Evolutionary conservation across 176 grass and related monocot species (phyloP), one percentile per base, ranked within the genome.

Genomic region (Chloris gayana): DNA sequence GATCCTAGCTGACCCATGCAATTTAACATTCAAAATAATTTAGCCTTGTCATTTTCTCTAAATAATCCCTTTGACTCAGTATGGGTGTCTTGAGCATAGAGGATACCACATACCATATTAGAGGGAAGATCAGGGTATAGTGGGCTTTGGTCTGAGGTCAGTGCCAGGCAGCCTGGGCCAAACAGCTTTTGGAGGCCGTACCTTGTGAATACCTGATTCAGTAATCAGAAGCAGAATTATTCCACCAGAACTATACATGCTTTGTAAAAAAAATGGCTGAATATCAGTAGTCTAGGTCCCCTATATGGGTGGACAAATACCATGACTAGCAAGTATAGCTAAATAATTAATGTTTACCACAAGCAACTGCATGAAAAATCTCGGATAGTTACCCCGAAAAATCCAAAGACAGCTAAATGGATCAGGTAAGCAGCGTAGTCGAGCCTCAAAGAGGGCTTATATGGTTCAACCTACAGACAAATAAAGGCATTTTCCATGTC

Each of bases 101-200:
- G 68, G 76, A 79, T 51, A 68, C 9, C 5, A 65, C 67, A 79
- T 86, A 98, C 96, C 81, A 95, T 93, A 76, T 98, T 98, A 33
- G 96, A 98, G 14, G 92, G 92, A 74, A 98, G 90, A 84, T 98
- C 96, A 82, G 89, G 92, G 72, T 95, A 98, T 14, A 98, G 73
- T 11, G 86, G 86, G 50, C 84, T 91, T 70, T 92, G 73, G 39
- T 93, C 87, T 75, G 90, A 92, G 38, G 92, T 93, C 31, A 98
- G 86, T 64, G 84, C 86, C 15, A 98, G 70, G 67, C 74, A 67
- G 29, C n/a, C 73, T 50, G 90, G 96, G 41, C 92, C 92, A 82
- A 98, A 95, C 73, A 95, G 67, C 72, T 95, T 95, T 32, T 91
- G 90, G n/a, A 98, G 90, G 30, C 91, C 86, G 22, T 95, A 93